Conservation (phyloP, 495 filamentous ascomycete species). For the Xylaria bambusicola region DNA sequence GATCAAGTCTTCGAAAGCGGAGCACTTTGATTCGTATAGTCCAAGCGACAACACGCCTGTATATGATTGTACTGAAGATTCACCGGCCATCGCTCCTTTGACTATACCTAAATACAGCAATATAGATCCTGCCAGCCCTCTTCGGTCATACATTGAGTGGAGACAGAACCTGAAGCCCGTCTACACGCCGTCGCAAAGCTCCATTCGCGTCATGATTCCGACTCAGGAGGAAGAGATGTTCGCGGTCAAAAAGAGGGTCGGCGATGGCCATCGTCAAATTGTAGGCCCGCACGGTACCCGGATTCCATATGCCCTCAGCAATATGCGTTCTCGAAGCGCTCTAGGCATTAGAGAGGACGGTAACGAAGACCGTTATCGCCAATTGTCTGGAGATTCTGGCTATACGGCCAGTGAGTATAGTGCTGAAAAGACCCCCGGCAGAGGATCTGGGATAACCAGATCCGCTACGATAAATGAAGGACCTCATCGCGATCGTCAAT, state of each 20-base stretch:
- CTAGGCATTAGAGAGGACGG: constrained; percentile 16
- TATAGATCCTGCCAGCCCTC: neutral
- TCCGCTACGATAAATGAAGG: constrained; percentile 8
- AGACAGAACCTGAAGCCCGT: neutral
- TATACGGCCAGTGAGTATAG: neutral
- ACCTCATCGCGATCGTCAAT: neutral
- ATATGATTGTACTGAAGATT: neutral
- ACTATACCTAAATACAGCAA: neutral
- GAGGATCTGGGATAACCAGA: neutral
- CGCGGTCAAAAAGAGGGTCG: neutral
- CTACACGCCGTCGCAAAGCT: neutral
- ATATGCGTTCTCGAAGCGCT: constrained; percentile 15
- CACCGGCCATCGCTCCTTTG: neutral
- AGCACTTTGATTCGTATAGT: neutral
- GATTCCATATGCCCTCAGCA: neutral
- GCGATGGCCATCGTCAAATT: neutral
- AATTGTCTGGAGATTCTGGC: neutral
- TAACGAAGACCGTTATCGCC: neutral
- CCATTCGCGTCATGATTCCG: neutral
- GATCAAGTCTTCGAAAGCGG: constrained; percentile 9
- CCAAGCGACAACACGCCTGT: neutral
- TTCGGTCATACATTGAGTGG: constrained; percentile 9
- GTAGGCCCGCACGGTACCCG: neutral
- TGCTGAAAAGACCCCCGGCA: neutral
- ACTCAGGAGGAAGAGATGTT: neutral